Percentiles rank a stretch among this genome's conserved stretches.
These are phyloP conservation scores for Ustilago nuda DNA, from an alignment of 1,284 basidiomycete species.

Conservation along the genomic window DNA sequence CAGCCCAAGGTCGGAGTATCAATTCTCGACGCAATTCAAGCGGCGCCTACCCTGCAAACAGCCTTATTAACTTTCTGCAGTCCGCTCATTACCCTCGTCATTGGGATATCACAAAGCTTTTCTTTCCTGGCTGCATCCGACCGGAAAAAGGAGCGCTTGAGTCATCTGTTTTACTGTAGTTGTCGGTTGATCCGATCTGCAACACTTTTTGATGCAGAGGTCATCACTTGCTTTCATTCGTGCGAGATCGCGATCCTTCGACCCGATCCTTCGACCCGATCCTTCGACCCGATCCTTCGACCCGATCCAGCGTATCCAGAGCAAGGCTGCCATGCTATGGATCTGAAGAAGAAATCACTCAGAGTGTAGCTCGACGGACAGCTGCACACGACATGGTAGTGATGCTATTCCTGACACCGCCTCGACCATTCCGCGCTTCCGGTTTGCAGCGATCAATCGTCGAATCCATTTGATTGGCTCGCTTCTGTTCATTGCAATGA, in stretches of 20 bases:
- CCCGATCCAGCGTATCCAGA: not conserved
- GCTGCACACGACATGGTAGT: not conserved
- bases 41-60: not conserved
- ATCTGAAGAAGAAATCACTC: too few species aligned
- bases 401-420: slow-evolving; percentile 1
- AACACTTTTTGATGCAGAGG: not conserved
- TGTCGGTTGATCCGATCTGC: not conserved
- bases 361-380: too few species aligned
- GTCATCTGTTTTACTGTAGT: not conserved
- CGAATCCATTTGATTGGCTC: slow-evolving; percentile 3
- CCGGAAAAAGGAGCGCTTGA: not conserved
- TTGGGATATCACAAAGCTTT: not conserved
- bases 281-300: slow-evolving; percentile 1
- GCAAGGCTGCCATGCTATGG: too few species aligned
- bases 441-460: slow-evolving; percentile 1
- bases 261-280: too few species aligned
- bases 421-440: not conserved
- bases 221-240: not conserved
- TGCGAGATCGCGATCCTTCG: not conserved
- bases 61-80: not conserved
- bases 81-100: not conserved
- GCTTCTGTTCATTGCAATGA: not conserved
- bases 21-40: not conserved
- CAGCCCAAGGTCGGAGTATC: slow-evolving; percentile 9
- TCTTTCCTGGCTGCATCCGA: slow-evolving; percentile 7